Base-by-base conservation (phyloP, 1,284 basidiomycete genomes). In the Inonotus obliquus region DNA sequence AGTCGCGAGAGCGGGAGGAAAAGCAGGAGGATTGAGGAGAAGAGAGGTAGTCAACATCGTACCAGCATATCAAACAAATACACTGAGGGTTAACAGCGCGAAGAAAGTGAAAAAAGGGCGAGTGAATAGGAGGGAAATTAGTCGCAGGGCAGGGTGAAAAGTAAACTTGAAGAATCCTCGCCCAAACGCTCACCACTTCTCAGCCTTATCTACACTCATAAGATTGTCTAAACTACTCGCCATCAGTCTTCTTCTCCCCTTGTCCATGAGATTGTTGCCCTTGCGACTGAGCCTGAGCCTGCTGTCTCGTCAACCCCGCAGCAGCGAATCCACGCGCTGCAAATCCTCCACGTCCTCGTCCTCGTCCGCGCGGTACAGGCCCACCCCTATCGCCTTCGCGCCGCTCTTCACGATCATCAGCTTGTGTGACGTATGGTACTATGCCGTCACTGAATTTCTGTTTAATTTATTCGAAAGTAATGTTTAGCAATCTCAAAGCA, bases 371-470 rank as follows among this genome's bases (percentile, higher is more conserved):
- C 48, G 68, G 71, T 13, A 75, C 72, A 14, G 68, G 71, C 11
- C 75, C 72, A 14, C 77, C 70, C 14, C 52, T 37, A 14, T 29
- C 39, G 17, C 25, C n/a, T 13, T 23, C 47, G 21, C 47, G 19
- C 13, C 65, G 65, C n/a, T 29, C 52, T 61, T 82, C 79, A 66
- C 87, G 86, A 63, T 91, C 87, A 9, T 79, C 81, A 27, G 89
- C 88, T 66, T 86, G 81, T 68, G 83, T 85, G 38, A 92, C 81
- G 65, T 89, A 83, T 1, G 86, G 84, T 0, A 76, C 69, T 0
- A 69, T 77, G 57, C 88, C 51, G 19, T 29, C 89, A 54, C 86
- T 84, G 41, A 91, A 74, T 80, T 82, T 87, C 89, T 91, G 66
- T 59, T 19, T 29, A 17, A 4, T 39, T 23, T n/a, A n/a, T n/a